Percentiles rank a stretch among this genome's conserved stretches.
These are phyloP conservation scores for Pythium brachiatum DNA, from an alignment of 352 stramenopile genomes.

Conservation along the genomic window DNA sequence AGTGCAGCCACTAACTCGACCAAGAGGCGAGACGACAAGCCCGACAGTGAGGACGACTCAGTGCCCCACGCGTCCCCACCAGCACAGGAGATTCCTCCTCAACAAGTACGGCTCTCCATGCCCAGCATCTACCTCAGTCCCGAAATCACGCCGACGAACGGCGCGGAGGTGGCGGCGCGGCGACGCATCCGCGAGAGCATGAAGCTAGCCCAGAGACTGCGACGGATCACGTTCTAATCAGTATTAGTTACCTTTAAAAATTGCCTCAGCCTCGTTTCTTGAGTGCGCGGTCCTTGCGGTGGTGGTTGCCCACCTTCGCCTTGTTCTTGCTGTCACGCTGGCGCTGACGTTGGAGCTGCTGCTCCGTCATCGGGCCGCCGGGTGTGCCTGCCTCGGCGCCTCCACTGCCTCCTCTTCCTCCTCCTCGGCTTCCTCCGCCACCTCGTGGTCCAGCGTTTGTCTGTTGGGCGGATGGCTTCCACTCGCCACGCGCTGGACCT, in stretches of 20 bases:
- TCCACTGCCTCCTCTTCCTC: not conserved
- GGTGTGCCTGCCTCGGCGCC: not conserved
- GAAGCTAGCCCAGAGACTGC: slow-evolving; percentile 34
- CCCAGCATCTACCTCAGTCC: slow-evolving; percentile 41
- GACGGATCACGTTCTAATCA: slow-evolving; percentile 32
- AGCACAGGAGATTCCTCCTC: slow-evolving; percentile 6
- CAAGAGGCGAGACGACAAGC: not conserved
- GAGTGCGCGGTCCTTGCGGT: slow-evolving; percentile 78
- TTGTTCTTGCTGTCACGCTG: slow-evolving; percentile 61
- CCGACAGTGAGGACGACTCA: slow-evolving; percentile 13
- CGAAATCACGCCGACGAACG: slow-evolving; percentile 25
- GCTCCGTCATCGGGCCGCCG: slow-evolving; percentile 6
- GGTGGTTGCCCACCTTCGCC: slow-evolving; percentile 73
- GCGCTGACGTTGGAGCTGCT: slow-evolving; percentile 31
- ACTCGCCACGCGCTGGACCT: slow-evolving; percentile 12
- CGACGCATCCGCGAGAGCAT: slow-evolving; percentile 36
- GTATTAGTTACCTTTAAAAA: not conserved
- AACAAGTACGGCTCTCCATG: slow-evolving; percentile 34
- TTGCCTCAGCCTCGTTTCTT: slow-evolving; percentile 62
- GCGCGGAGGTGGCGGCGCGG: slow-evolving; percentile 21
- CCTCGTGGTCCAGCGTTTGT: not conserved
- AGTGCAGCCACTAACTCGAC: not conserved
- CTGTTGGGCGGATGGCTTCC: not conserved
- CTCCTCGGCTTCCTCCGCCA: not conserved
- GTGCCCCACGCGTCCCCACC: not conserved